Evolutionary conservation across 2,329 filamentous ascomycete species (phyloP).

Genomic region (Talaromyces sp.): DNA sequence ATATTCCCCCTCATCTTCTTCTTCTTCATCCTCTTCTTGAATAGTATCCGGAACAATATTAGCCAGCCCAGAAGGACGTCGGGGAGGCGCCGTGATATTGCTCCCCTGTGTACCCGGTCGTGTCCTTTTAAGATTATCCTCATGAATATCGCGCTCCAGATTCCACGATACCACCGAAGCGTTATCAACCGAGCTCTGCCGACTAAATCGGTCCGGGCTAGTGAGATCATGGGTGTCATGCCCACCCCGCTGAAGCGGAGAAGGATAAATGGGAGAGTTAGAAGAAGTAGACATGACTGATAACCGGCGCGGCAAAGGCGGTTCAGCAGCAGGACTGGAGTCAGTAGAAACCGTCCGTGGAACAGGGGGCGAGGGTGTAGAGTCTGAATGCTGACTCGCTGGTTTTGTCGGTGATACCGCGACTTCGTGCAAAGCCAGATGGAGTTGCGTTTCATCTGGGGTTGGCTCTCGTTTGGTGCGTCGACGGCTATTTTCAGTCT

Average conservation of each 20-base stretch:
- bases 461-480: slow-evolving; percentile 36
- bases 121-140: slow-evolving; percentile 40
- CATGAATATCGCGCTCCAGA: slow-evolving; percentile 40
- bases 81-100: slow-evolving; percentile 41
- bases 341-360: slow-evolving; percentile 36
- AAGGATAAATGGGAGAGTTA: slow-evolving; percentile 32
- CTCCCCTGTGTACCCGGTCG: slow-evolving; percentile 30
- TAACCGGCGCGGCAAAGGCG: slow-evolving; percentile 23
- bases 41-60: slow-evolving; percentile 29
- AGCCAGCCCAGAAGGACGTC: slow-evolving; percentile 37
- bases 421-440: slow-evolving; percentile 31
- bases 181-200: slow-evolving; percentile 33
- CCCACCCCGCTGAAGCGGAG: slow-evolving; percentile 26
- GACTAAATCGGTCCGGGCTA: slow-evolving; percentile 14
- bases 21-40: background rate
- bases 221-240: slow-evolving; percentile 18
- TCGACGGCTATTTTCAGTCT: slow-evolving; percentile 10
- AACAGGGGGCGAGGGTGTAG: slow-evolving; percentile 39
- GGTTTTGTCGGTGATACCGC: slow-evolving; percentile 22
- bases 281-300: slow-evolving; percentile 20
- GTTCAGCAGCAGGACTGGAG: slow-evolving; percentile 31
- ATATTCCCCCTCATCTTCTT: background rate
- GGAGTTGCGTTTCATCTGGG: slow-evolving; percentile 37
- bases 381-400: slow-evolving; percentile 25
- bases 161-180: slow-evolving; percentile 38